Conservation (phyloP, 164 flowering plant species). For the Protea cynaroides region DNA sequence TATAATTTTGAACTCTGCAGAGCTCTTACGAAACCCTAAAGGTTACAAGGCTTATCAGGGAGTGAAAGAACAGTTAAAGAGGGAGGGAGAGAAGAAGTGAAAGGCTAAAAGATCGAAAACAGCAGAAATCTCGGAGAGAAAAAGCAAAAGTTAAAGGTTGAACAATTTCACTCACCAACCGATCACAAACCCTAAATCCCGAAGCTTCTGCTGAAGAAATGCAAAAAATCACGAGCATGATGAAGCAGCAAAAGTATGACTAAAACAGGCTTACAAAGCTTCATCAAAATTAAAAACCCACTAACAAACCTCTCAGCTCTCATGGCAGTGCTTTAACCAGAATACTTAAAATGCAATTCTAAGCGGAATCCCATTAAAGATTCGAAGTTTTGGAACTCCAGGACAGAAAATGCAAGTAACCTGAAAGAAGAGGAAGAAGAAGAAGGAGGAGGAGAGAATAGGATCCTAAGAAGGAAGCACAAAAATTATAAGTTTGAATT, state of each 20-base stretch:
- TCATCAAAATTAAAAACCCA: neutral
- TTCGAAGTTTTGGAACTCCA: neutral
- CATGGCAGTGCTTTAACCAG: neutral
- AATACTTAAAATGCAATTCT: neutral
- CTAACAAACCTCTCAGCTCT: neutral
- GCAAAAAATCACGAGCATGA: too few species aligned
- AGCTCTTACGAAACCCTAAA: slow-evolving; percentile 5
- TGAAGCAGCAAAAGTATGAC: neutral
- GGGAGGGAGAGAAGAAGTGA: neutral
- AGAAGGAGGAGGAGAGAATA: neutral
- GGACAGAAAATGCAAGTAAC: neutral
- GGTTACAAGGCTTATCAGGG: slow-evolving; percentile 7
- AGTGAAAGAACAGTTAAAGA: slow-evolving; percentile 3
- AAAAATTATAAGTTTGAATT: neutral
- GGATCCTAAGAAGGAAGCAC: neutral
- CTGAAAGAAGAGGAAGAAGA: neutral
- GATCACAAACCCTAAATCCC: neutral
- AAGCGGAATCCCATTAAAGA: too few species aligned
- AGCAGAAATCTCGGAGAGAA: neutral
- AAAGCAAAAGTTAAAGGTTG: neutral
- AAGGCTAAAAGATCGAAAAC: slow-evolving; percentile 1
- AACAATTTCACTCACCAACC: neutral
- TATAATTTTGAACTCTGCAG: neutral
- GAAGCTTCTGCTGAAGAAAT: neutral
- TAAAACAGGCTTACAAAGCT: neutral